phyloP scores from a whole-genome alignment of 306 rosid genomes.

The Malus sylvestris region DNA sequence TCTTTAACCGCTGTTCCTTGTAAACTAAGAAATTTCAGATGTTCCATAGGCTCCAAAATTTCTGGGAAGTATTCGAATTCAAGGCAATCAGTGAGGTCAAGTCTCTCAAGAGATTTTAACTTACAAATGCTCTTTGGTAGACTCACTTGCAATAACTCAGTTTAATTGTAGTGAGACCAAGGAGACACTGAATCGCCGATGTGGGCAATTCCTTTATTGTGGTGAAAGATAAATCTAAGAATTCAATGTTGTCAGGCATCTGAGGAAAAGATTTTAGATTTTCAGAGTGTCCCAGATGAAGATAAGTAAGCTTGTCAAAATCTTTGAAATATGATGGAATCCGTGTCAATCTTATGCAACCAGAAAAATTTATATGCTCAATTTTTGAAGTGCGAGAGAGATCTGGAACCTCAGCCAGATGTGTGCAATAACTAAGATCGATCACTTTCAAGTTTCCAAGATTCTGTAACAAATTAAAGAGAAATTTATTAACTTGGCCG shows the following conservation, averaged over 20 bases:
- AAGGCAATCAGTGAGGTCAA: neutral
- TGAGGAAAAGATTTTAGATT: constrained; percentile 1
- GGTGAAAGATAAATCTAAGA: neutral
- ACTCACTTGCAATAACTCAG: neutral
- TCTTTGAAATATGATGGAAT: neutral
- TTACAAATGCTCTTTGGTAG: constrained; percentile 4
- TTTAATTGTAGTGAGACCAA: neutral
- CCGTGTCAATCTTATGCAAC: neutral
- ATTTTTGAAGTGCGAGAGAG: neutral
- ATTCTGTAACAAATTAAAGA: neutral
- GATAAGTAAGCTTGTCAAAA: neutral
- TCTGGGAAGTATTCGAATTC: neutral
- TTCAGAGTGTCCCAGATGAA: fast-evolving
- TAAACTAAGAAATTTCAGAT: neutral
- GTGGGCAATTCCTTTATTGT: neutral
- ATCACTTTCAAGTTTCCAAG: neutral
- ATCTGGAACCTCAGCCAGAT: neutral
- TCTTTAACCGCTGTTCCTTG: neutral
- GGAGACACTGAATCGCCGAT: neutral
- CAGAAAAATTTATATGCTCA: neutral
- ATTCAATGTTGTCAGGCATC: neutral
- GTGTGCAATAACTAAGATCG: fast-evolving
- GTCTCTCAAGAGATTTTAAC: neutral
- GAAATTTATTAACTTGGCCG: neutral
- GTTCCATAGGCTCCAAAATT: neutral